Conservation (phyloP, 306 rosid species). For the Rosa rugosa region DNA sequence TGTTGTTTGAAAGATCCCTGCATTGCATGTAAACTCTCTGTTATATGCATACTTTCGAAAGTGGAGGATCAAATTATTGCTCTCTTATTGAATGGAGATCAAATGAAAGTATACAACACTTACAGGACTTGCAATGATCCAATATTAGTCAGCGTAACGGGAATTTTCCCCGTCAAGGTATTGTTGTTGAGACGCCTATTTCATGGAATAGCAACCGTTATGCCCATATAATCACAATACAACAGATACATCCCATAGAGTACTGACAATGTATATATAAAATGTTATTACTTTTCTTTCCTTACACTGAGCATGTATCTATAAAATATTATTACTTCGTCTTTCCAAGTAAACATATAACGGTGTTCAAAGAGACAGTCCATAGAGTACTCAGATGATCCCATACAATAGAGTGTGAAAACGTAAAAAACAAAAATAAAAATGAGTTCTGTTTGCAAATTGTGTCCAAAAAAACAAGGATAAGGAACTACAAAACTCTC, state of each 20-base stretch:
- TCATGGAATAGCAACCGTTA: conserved; percentile 37
- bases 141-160: conserved; percentile 51
- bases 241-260: not conserved
- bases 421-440: not conserved
- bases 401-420: not conserved
- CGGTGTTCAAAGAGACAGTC: not conserved
- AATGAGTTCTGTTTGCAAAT: not conserved
- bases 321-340: not conserved
- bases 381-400: not conserved
- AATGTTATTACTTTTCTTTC: not conserved
- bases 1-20: conserved; percentile 89
- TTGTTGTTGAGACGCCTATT: conserved; percentile 97
- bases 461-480: not conserved
- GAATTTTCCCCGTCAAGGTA: conserved; percentile 69
- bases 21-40: conserved; percentile 35
- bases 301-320: not conserved
- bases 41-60: conserved; percentile 21
- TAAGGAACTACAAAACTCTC: not conserved
- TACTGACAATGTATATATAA: not conserved
- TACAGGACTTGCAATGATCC: conserved; percentile 82
- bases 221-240: conserved; percentile 6
- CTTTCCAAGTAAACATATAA: not conserved
- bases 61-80: conserved; percentile 14
- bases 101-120: conserved; percentile 40
- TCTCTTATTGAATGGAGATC: conserved; percentile 6